A percentile compares a stretch with the other conserved stretches of the same genome.
Conservation (phyloP, 441 rosid species). For the Macaranga tanarius region DNA sequence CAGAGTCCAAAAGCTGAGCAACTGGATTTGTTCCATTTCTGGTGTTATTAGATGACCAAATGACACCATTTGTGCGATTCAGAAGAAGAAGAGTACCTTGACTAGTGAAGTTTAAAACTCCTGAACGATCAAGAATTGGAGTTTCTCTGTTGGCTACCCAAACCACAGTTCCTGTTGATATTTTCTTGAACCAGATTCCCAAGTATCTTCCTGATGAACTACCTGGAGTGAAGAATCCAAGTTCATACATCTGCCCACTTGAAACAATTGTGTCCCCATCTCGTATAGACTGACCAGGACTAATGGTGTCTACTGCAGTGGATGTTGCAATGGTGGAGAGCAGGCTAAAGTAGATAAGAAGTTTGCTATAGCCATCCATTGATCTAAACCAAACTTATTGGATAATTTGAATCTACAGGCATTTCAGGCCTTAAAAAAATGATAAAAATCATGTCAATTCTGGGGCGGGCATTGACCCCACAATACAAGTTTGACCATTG, state of each 20-base stretch:
- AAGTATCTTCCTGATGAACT: conserved; percentile 21
- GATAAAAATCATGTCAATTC: too few species aligned
- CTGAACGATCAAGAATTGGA: conserved; percentile 40
- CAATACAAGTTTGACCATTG: too few species aligned
- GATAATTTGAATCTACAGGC: neutral
- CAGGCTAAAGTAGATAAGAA: neutral
- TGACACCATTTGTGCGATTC: conserved; percentile 27
- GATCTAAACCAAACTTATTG: neutral
- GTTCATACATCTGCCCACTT: conserved; percentile 23
- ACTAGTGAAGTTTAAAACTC: conserved; percentile 35
- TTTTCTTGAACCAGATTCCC: conserved; percentile 27
- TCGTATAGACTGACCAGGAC: conserved; percentile 18
- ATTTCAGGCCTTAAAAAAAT: too few species aligned
- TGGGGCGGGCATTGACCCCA: too few species aligned
- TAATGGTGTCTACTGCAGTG: neutral
- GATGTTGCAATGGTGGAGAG: neutral
- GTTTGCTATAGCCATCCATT: neutral
- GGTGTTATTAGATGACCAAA: conserved; percentile 50
- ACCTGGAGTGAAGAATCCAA: conserved; percentile 27
- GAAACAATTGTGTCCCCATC: conserved; percentile 25
- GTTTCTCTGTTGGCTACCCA: conserved; percentile 77
- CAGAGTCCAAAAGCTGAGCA: conserved; percentile 34
- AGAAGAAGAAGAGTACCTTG: conserved; percentile 44
- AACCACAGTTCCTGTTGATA: conserved; percentile 31
- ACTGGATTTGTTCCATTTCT: conserved; percentile 21